Percentiles rank a stretch among this genome's conserved stretches.
Evolutionary conservation across 2,329 filamentous ascomycete genomes (phyloP).

Genomic region (Neofusicoccum sp.): DNA sequence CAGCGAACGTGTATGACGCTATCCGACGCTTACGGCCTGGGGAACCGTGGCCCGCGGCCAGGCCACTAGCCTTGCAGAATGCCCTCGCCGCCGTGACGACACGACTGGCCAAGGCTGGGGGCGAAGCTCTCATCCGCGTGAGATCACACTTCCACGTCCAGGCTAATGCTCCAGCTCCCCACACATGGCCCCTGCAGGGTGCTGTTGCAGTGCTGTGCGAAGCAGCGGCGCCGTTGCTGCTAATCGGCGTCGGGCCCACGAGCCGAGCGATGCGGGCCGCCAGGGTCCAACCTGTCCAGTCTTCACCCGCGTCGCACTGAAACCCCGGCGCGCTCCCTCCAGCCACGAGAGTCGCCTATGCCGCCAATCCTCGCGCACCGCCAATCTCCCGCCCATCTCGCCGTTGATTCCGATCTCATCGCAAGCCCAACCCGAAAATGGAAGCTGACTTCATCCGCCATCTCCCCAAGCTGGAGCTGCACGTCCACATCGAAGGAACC

Average conservation of each 20-base stretch:
- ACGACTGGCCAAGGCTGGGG: not conserved
- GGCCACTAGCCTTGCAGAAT: not conserved
- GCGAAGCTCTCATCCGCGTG: too few species aligned
- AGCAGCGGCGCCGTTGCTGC: not conserved
- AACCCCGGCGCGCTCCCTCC: not conserved
- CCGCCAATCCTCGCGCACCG: not conserved
- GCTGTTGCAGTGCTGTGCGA: too few species aligned
- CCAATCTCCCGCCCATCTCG: not conserved
- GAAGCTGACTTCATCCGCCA: conserved; percentile 11
- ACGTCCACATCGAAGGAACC: conserved; percentile 50
- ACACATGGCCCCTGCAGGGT: too few species aligned
- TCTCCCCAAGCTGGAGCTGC: conserved; percentile 48
- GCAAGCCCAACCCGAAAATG: not conserved
- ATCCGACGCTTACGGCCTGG: conserved; percentile 5
- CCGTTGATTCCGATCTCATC: not conserved
- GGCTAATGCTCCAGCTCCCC: too few species aligned
- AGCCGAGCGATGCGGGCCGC: not conserved
- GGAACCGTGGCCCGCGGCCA: not conserved
- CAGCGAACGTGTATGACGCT: conserved; percentile 1
- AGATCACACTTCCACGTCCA: too few species aligned
- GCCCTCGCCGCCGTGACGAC: not conserved
- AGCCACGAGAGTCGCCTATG: not conserved
- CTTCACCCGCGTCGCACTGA: not conserved
- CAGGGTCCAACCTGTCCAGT: not conserved
- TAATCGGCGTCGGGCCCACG: not conserved